Conservation (phyloP, 2,329 filamentous ascomycete genomes). For the Dactylella cylindrospora region DNA sequence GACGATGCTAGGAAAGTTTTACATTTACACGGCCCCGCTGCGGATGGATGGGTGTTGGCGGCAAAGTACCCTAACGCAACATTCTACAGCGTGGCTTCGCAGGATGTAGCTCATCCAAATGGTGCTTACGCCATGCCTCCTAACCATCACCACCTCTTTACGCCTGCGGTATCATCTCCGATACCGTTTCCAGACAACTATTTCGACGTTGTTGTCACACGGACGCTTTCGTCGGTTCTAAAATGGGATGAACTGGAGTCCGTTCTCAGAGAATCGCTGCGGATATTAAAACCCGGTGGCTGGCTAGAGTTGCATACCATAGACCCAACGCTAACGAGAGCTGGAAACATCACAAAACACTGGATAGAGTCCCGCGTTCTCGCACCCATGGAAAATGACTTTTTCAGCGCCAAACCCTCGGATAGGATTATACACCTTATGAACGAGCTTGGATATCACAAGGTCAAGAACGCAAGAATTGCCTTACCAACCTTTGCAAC, state of each 20-base stretch:
- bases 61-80: slow-evolving; percentile 45
- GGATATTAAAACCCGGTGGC: slow-evolving; percentile 43
- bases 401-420: slow-evolving; percentile 39
- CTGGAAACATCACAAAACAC: slow-evolving; percentile 41
- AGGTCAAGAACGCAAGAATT: slow-evolving; percentile 44
- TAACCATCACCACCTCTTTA: slow-evolving; percentile 42
- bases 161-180: slow-evolving; percentile 39
- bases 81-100: slow-evolving; percentile 33
- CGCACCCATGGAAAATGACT: slow-evolving; percentile 42
- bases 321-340: slow-evolving; percentile 40
- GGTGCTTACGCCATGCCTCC: slow-evolving; percentile 32
- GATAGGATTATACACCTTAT: slow-evolving; percentile 43
- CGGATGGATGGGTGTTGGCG: slow-evolving; percentile 45
- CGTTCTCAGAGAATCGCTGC: slow-evolving; percentile 40
- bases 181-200: slow-evolving; percentile 45
- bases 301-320: slow-evolving; percentile 45
- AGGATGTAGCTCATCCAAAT: slow-evolving; percentile 22
- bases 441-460: slow-evolving; percentile 39
- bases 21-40: slow-evolving; percentile 41
- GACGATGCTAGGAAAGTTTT: slow-evolving; percentile 38
- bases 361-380: slow-evolving; percentile 45
- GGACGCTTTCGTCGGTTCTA: slow-evolving; percentile 37
- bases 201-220: slow-evolving; percentile 43
- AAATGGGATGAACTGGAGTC: slow-evolving; percentile 36
- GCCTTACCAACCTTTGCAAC: slow-evolving; percentile 40